Conservation (phyloP, 1,284 basidiomycete species). For the Anthracocystis walkeri region DNA sequence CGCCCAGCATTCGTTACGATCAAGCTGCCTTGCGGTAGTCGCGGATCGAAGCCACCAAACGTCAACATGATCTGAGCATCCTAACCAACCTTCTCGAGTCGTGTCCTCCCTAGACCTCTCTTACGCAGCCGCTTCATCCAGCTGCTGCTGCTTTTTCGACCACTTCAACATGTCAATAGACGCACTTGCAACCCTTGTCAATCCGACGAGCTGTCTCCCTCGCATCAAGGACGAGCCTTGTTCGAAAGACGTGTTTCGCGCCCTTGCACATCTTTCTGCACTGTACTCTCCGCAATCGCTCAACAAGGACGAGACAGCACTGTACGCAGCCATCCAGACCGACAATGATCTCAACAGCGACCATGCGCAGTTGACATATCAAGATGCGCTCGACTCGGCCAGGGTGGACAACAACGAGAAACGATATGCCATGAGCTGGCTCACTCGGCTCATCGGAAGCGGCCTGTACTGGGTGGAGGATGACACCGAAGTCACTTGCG, state of each 20-base stretch:
- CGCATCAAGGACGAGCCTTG: constrained; percentile 29
- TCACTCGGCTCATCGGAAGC: constrained; percentile 49
- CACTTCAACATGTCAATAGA: constrained; percentile 8
- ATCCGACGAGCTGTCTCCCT: constrained; percentile 45
- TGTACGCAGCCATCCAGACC: not conserved
- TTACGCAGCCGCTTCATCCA: not conserved
- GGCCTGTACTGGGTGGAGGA: constrained; percentile 43
- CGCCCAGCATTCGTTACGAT: no score
- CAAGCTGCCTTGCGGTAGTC: not conserved
- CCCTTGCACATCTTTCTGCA: constrained; percentile 24
- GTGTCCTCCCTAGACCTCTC: not conserved
- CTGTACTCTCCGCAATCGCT: constrained; percentile 45
- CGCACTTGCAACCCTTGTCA: not conserved
- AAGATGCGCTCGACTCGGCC: constrained; percentile 37
- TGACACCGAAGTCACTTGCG: not conserved
- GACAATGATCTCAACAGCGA: not conserved
- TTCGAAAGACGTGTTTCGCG: constrained; percentile 9
- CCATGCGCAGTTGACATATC: not conserved
- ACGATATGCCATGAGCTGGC: constrained; percentile 48
- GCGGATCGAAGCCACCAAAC: not conserved
- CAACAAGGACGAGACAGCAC: constrained; percentile 5
- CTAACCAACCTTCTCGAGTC: not conserved
- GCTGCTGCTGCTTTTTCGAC: no score
- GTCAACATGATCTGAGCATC: constrained; percentile 15
- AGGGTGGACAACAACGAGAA: constrained; percentile 40